Evolutionary conservation across 2,329 filamentous ascomycete species (phyloP).

Genomic region (Diaporthe citrichinensis): DNA sequence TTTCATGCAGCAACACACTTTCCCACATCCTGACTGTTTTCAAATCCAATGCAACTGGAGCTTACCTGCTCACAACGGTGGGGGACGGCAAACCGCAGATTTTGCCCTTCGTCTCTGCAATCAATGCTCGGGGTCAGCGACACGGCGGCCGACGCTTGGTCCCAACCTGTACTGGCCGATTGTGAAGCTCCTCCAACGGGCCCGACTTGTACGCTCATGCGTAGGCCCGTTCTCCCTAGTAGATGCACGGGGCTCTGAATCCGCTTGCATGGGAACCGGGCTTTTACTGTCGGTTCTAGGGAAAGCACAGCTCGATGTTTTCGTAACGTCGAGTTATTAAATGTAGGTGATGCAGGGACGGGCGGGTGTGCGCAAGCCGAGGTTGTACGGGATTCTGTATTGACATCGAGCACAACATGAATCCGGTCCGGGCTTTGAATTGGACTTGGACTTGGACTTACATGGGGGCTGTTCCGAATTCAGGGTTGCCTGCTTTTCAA

Average conservation of each 20-base stretch:
- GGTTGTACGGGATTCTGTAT: conserved; percentile 11
- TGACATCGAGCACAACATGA: conserved; percentile 16
- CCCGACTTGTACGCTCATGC: neutral
- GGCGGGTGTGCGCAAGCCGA: conserved; percentile 7
- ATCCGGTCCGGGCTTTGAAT: conserved; percentile 20
- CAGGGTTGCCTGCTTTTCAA: neutral
- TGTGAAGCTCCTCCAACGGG: neutral
- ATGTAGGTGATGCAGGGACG: neutral
- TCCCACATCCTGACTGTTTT: neutral
- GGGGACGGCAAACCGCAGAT: neutral
- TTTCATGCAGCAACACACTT: conserved; percentile 2
- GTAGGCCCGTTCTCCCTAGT: neutral
- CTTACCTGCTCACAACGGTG: neutral
- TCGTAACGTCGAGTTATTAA: conserved; percentile 2
- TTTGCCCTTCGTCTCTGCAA: neutral
- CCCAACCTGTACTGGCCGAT: neutral
- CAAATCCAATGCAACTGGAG: neutral
- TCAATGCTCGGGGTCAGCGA: conserved; percentile 2
- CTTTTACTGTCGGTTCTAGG: neutral
- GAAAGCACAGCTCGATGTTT: neutral
- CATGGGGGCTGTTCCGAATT: neutral
- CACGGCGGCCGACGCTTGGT: conserved; percentile 14
- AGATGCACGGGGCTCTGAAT: neutral
- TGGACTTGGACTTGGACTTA: conserved; percentile 25
- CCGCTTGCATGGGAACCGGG: neutral